Evolutionary conservation across 1,139 yeast species (phyloP).

Genomic region (Hanseniaspora sp.): DNA sequence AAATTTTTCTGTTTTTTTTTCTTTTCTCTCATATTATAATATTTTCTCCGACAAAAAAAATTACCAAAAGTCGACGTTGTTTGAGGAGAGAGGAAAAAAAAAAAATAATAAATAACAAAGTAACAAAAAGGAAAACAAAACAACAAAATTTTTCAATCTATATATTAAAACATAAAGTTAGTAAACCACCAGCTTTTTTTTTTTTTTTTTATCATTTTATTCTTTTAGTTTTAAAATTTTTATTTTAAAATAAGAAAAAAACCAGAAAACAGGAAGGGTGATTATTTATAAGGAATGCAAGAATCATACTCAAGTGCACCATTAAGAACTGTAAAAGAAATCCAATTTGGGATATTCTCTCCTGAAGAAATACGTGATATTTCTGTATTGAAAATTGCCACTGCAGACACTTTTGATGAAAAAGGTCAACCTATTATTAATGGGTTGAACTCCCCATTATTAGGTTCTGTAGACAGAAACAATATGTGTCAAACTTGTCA

Average conservation of each 20-base stretch:
- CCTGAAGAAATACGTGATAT: constrained; percentile 97
- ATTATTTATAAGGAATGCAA: constrained; percentile 6
- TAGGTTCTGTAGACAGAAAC: constrained; percentile 94
- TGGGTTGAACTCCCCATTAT: constrained; percentile 90
- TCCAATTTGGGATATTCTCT: constrained; percentile 93
- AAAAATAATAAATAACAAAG: neutral
- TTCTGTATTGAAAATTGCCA: constrained; percentile 92
- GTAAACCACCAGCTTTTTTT: neutral
- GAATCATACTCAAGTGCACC: constrained; percentile 88
- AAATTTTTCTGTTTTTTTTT: neutral
- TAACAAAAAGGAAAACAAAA: neutral
- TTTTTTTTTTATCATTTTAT: neutral
- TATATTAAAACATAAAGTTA: too few species aligned
- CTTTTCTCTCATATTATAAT: neutral
- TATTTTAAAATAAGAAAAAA: neutral
- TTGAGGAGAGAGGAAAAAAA: neutral
- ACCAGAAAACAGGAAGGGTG: neutral
- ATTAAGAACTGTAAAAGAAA: constrained; percentile 90
- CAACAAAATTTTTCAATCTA: neutral
- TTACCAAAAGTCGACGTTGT: neutral
- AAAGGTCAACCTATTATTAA: constrained; percentile 93
- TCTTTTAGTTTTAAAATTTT: neutral
- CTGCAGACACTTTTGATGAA: constrained; percentile 98
- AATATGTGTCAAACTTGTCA: constrained; percentile 98
- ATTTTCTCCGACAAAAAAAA: constrained; percentile 9